Evolutionary conservation across 2,329 filamentous ascomycete species (phyloP).

Genomic region (Ascochyta viciae-villosae): DNA sequence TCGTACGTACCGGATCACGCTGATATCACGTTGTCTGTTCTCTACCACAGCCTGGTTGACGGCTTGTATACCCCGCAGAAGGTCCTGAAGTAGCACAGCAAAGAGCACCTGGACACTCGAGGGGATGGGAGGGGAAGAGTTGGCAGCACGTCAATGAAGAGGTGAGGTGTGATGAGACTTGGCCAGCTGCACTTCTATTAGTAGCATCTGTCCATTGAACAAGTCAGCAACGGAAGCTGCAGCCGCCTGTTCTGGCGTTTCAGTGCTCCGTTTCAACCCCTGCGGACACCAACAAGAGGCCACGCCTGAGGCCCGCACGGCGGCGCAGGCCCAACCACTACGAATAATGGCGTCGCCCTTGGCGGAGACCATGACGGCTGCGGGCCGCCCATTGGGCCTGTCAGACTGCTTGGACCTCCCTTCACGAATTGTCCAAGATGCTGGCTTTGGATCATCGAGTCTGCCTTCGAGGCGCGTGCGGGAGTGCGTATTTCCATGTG

Average conservation of each 20-base stretch:
- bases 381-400: conserved; percentile 18
- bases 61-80: conserved; percentile 11
- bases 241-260: conserved; percentile 46
- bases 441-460: not conserved
- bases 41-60: not conserved
- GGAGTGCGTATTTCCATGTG: not conserved
- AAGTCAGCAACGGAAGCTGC: conserved; percentile 37
- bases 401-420: not conserved
- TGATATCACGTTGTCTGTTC: not conserved
- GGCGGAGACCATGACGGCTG: conserved; percentile 22
- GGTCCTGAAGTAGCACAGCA: conserved; percentile 14
- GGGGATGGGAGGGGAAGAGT: conserved; percentile 10
- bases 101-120: conserved; percentile 15
- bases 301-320: conserved; percentile 28
- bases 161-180: conserved; percentile 26
- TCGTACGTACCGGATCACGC: conserved; percentile 3
- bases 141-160: conserved; percentile 26
- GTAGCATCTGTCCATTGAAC: conserved; percentile 22
- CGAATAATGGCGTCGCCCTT: conserved; percentile 20
- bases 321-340: conserved; percentile 12
- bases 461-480: not conserved
- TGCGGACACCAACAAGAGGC: conserved; percentile 39
- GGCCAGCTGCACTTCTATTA: conserved; percentile 33
- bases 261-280: conserved; percentile 48
- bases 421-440: not conserved